Conservation (phyloP, 371 early-diverging fungal species). For the Massospora cicadina region DNA sequence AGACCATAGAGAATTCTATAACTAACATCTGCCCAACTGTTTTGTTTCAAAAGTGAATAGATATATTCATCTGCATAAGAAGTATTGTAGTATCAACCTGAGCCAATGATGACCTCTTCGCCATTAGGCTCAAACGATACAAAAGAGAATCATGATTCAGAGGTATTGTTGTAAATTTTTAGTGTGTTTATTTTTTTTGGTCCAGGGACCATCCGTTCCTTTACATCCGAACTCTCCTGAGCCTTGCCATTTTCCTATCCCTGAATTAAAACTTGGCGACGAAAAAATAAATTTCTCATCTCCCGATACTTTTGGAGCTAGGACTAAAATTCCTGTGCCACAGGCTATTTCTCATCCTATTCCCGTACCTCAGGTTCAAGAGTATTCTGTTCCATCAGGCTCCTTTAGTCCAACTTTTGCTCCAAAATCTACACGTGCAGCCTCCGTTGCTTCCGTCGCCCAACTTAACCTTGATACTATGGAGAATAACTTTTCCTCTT, state of each 20-base stretch:
- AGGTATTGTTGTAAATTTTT: neutral
- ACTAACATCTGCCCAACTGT: neutral
- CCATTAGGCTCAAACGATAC: neutral
- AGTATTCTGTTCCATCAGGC: neutral
- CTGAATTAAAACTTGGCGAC: neutral
- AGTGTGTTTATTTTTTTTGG: neutral
- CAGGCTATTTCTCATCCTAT: neutral
- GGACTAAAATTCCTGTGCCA: neutral
- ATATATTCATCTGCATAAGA: neutral
- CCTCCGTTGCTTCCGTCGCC: neutral
- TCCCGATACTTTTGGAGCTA: neutral
- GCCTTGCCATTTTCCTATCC: neutral
- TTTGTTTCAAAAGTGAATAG: neutral
- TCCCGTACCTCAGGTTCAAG: neutral
- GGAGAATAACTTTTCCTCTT: neutral
- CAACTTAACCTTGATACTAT: neutral
- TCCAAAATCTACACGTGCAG: neutral
- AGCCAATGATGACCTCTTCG: neutral
- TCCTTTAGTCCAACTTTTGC: neutral
- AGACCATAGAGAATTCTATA: neutral
- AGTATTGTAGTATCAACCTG: neutral
- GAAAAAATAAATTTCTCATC: neutral
- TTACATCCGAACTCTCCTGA: neutral
- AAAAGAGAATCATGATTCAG: neutral
- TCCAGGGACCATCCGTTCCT: neutral